These are phyloP conservation scores for Yamadazyma olivae DNA, from an alignment of 805 yeast genomes.

Conservation along the genomic window DNA sequence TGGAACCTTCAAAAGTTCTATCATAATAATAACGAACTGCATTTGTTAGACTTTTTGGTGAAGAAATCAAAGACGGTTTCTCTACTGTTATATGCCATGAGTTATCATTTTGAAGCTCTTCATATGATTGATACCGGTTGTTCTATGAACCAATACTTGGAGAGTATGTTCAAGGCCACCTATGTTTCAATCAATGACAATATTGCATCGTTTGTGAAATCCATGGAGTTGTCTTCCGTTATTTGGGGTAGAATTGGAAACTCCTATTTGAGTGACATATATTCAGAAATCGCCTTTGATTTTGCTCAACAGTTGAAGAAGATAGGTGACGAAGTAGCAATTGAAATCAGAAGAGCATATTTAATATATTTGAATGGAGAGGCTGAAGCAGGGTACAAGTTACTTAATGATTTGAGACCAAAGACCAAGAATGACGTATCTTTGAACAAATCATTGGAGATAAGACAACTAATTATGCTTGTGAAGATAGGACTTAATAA, in stretches of 20 bases:
- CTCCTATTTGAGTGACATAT: constrained; percentile 43
- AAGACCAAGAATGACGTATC: constrained; percentile 28
- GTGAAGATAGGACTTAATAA: constrained; percentile 34
- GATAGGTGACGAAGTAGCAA: constrained; percentile 36
- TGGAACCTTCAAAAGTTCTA: constrained; percentile 45
- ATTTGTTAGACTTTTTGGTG: constrained; percentile 60
- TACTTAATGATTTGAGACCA: constrained; percentile 29
- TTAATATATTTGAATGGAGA: constrained; percentile 37
- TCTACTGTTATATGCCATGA: constrained; percentile 51
- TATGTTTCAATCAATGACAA: constrained; percentile 53
- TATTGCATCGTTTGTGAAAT: constrained; percentile 39
- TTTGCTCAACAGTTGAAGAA: constrained; percentile 27
- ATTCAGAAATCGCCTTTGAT: constrained; percentile 45
- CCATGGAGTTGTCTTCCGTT: constrained; percentile 43
- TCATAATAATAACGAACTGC: constrained; percentile 51
- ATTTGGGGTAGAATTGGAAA: constrained; percentile 55
- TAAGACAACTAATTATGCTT: constrained; percentile 37
- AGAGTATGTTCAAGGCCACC: constrained; percentile 55
- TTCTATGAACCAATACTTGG: constrained; percentile 43
- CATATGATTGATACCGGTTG: constrained; percentile 53
- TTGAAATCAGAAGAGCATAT: constrained; percentile 38
- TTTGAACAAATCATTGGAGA: constrained; percentile 40
- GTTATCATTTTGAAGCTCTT: constrained; percentile 63
- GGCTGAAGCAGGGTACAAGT: constrained; percentile 34
- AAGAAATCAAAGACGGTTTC: constrained; percentile 51